Evolutionary conservation across 805 yeast genomes (phyloP), one percentile per base, ranked within the genome.

Genomic region (Kluyveromyces lactis): DNA sequence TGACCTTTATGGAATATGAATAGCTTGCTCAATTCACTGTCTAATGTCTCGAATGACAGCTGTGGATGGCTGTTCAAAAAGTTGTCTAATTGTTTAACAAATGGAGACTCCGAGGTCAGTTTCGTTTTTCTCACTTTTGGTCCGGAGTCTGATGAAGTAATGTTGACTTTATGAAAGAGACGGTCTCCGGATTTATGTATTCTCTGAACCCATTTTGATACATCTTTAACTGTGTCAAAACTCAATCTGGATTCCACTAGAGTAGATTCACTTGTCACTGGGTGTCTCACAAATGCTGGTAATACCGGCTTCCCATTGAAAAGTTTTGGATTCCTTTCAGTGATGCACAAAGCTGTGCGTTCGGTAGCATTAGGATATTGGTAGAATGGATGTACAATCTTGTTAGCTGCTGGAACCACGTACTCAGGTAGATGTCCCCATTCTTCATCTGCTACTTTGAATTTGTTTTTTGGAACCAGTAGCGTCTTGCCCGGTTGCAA

Each of bases 381-480:
- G 38, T 56, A 58, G 40, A 55, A 56, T 7, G 61, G 56, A 36
- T 58, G 62, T 3, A 48, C 37, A 3, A 50, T 42, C 21, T 48
- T 45, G 12, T 38, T 39, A 4, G 52, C 42, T 19, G 31, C 26
- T 9, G 43, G 70, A 18, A 38, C 33, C 10, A 30, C 28, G 16
- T 31, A 19, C 15, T 33, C 30, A 8, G 37, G 37, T 17, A 34
- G 24, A 9, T 24, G 27, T 15, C 29, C 37, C 27, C 21, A 19
- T 17, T 15, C 30, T 10, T 34, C 29, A 15, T 34, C 37, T 7
- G 29, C 21, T 15, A 34, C 37, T 24, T 26, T 26, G 21, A 34
- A 34, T 2, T 13, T 24, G 24, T 34, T 34, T 11, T 34, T 34
- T 15, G 37, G 37, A 12, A 34, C 23, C 13, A 16, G 15, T 19